These are phyloP conservation scores for Talaromyces sp. DNA, from an alignment of 2,329 filamentous ascomycete genomes.

Conservation along the genomic window DNA sequence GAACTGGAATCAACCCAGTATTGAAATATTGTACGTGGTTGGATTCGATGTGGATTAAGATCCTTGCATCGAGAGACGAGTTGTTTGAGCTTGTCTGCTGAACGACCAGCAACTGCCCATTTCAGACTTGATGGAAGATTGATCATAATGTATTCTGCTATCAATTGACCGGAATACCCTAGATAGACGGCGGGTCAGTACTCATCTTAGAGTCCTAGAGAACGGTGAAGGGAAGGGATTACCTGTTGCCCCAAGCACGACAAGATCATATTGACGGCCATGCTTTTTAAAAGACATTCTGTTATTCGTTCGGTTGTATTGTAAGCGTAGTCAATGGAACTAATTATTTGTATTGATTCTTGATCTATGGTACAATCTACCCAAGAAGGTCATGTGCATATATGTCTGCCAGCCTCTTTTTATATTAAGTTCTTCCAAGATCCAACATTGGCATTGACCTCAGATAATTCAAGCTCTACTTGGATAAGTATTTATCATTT, in stretches of 20 bases:
- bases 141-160: background rate
- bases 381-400: too few relatives aligned
- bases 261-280: background rate
- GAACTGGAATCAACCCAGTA: too few relatives aligned
- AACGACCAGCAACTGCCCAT: conserved; percentile 11
- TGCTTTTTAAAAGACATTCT: background rate
- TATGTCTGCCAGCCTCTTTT: background rate
- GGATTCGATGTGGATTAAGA: background rate
- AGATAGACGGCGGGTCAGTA: background rate
- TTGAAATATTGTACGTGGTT: background rate
- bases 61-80: conserved; percentile 7
- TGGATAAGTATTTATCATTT: background rate
- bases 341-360: too few relatives aligned
- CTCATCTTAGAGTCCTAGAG: background rate
- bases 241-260: background rate
- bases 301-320: too few relatives aligned
- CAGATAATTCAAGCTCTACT: background rate
- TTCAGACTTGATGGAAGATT: conserved; percentile 6
- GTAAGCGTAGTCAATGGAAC: too few relatives aligned
- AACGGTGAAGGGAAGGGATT: background rate
- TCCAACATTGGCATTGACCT: background rate
- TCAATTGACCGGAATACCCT: conserved; percentile 1
- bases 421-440: background rate
- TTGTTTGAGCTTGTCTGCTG: conserved; percentile 3
- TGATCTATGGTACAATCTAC: too few relatives aligned